A percentile compares a stretch with the other conserved stretches of the same genome.
Conservation (phyloP, 2,329 filamentous ascomycete species). For the Penicillium carneum region DNA sequence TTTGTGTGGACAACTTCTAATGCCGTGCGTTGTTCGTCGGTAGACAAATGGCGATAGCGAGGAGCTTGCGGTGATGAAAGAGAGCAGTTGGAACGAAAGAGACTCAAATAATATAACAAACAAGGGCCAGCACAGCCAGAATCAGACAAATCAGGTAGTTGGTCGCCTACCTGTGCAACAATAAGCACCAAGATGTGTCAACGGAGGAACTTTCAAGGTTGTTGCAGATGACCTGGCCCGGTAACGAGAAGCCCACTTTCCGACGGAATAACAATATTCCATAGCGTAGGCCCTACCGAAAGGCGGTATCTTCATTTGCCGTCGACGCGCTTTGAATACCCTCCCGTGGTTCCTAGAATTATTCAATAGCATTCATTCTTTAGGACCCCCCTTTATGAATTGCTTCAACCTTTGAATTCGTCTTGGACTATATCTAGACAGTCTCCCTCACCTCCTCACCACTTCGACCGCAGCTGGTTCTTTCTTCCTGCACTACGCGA, state of each 20-base stretch:
- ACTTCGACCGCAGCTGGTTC: neutral
- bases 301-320: conserved; percentile 16
- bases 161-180: conserved; percentile 8
- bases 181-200: conserved; percentile 22
- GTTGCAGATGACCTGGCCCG: conserved; percentile 42
- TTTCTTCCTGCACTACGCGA: conserved; percentile 15
- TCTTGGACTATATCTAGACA: neutral
- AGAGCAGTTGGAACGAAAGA: neutral
- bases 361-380: conserved; percentile 15
- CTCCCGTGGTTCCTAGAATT: conserved; percentile 24
- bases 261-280: conserved; percentile 42
- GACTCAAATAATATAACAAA: neutral
- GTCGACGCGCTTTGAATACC: conserved; percentile 40
- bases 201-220: conserved; percentile 19
- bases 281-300: conserved; percentile 4
- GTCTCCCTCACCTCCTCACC: neutral
- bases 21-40: conserved; percentile 9
- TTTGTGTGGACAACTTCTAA: neutral
- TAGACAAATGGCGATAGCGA: conserved; percentile 1
- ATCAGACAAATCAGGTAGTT: neutral
- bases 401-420: neutral
- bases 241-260: conserved; percentile 49
- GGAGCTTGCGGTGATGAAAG: conserved; percentile 4
- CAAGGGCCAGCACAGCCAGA: neutral
- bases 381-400: conserved; percentile 13